Conservation (phyloP, 345 rosid genomes). For the Diplotaxis tenuifolia region DNA sequence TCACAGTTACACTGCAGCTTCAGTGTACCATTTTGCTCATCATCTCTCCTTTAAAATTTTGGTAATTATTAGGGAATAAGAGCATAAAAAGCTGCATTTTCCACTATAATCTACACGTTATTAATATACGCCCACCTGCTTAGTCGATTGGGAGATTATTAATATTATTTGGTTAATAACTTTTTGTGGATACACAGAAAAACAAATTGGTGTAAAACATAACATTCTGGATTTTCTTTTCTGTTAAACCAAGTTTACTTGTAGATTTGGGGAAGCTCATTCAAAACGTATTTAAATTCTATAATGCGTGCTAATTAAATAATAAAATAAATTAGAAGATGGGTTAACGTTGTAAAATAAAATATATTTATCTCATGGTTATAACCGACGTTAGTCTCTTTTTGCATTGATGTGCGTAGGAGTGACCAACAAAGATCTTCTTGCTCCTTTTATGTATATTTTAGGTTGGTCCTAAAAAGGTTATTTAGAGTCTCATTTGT, state of each 20-base stretch:
- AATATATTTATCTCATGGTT: neutral
- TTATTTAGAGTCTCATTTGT: constrained; percentile 26
- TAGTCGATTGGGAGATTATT: neutral
- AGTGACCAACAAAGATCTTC: constrained; percentile 39
- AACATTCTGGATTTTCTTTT: neutral
- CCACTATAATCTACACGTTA: constrained; percentile 8
- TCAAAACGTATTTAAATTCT: neutral
- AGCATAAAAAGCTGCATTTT: constrained; percentile 23
- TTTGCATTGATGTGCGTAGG: constrained; percentile 43
- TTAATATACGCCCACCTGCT: constrained; percentile 24
- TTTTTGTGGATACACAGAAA: neutral
- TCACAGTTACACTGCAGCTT: constrained; percentile 36
- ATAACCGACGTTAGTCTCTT: neutral
- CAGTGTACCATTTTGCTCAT: constrained; percentile 34
- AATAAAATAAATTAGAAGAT: neutral
- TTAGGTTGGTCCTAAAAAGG: constrained; percentile 41
- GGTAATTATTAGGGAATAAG: constrained; percentile 39
- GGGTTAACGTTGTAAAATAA: neutral
- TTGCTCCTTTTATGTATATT: constrained; percentile 37
- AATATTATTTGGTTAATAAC: neutral
- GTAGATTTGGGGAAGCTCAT: neutral
- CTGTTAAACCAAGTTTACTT: neutral
- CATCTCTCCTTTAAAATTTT: constrained; percentile 30
- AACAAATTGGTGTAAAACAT: neutral
- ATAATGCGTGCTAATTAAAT: neutral